These are phyloP conservation scores for Sporothrix luriei DNA, from an alignment of 2,329 filamentous ascomycete genomes.

Conservation along the genomic window DNA sequence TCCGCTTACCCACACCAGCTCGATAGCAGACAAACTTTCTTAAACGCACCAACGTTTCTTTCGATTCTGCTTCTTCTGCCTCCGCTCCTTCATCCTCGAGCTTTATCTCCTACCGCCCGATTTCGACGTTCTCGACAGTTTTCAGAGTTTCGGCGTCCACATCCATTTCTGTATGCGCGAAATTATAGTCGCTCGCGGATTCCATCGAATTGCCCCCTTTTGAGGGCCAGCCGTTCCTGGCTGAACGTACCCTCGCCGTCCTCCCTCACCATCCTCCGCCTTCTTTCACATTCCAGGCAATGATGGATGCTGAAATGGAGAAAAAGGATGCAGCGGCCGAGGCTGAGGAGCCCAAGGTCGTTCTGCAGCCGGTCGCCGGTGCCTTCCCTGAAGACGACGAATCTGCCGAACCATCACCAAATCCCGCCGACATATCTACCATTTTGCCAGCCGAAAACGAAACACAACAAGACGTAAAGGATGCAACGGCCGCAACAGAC, in stretches of 20 bases:
- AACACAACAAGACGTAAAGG: not conserved
- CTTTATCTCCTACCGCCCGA: not conserved
- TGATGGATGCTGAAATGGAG: conserved; percentile 24
- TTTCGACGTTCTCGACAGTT: not conserved
- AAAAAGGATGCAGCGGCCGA: conserved; percentile 8
- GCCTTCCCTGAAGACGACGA: not conserved
- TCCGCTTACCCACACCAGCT: conserved; percentile 25
- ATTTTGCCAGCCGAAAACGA: not conserved
- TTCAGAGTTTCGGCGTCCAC: not conserved
- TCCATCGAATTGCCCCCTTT: conserved; percentile 7
- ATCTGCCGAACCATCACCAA: conserved; percentile 16
- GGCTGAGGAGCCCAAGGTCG: not conserved
- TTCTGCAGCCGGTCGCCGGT: not conserved
- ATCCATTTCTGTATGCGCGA: not conserved
- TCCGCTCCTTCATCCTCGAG: not conserved
- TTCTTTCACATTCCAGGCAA: conserved; percentile 3
- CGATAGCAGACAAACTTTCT: conserved; percentile 5
- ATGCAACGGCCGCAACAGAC: too few species aligned
- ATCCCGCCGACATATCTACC: not conserved
- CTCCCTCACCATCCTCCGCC: conserved; percentile 1
- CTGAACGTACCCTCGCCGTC: conserved; percentile 4
- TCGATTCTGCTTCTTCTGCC: not conserved
- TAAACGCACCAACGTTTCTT: conserved; percentile 10
- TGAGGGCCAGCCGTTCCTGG: conserved; percentile 23
- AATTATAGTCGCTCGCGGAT: not conserved